A percentile compares a stretch with the other conserved stretches of the same genome.
Conservation (phyloP, 306 rosid species). For the Cucurbita pepo region DNA sequence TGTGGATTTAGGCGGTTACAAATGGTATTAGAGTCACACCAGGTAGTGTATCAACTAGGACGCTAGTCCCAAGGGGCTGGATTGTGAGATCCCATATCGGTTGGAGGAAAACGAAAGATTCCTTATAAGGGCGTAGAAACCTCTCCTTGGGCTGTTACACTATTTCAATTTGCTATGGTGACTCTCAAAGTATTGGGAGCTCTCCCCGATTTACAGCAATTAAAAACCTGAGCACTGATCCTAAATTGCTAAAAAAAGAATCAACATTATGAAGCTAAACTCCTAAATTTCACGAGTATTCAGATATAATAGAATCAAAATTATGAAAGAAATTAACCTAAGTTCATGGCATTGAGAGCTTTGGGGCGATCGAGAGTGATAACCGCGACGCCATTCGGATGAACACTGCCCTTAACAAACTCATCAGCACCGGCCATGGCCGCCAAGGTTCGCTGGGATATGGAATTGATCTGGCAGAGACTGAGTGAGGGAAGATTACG, state of each 20-base stretch:
- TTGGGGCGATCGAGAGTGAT: conserved; percentile 93
- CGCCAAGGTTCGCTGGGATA: conserved; percentile 31
- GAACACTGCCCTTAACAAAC: conserved; percentile 59
- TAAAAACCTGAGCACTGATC: not conserved
- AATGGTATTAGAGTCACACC: no score
- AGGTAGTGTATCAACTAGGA: no score
- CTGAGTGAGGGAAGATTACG: conserved; percentile 8
- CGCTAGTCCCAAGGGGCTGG: no score
- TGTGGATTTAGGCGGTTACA: no score
- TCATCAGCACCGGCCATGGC: conserved; percentile 59
- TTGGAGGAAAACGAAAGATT: no score
- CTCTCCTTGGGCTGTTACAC: no score
- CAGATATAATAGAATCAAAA: not conserved
- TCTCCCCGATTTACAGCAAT: not conserved
- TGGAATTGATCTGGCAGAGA: conserved; percentile 12
- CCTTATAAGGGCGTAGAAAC: no score
- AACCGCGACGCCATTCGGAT: conserved; percentile 76
- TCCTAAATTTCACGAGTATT: not conserved
- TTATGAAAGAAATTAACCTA: conserved; percentile 28
- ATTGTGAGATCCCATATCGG: no score
- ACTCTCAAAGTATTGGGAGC: no score
- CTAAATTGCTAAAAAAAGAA: not conserved
- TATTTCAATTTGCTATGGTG: no score
- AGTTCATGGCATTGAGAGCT: conserved; percentile 95
- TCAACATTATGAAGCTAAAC: not conserved